These are phyloP conservation scores for Penicillium sp. DNA, from an alignment of 2,329 filamentous ascomycete species.

Conservation along the genomic window DNA sequence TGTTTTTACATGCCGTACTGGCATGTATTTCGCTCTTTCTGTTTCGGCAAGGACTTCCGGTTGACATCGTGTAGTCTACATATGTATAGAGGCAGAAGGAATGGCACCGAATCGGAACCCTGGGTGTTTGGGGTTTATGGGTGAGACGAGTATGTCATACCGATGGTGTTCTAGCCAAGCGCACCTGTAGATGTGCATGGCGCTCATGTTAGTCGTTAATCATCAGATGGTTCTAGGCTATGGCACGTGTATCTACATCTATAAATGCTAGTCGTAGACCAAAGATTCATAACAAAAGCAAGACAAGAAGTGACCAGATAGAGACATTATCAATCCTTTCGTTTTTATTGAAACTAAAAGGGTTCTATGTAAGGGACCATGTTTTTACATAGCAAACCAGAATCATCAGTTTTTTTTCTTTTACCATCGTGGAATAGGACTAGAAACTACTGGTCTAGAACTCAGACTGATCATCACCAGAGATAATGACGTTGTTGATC, in stretches of 20 bases:
- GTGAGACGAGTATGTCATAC: not conserved
- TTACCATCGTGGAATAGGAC: conserved; percentile 17
- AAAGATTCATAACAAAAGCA: not conserved
- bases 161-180: not conserved
- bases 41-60: not conserved
- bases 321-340: conserved; percentile 21
- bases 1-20: not conserved
- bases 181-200: not conserved
- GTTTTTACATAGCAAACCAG: conserved; percentile 21
- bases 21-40: not conserved
- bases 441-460: conserved; percentile 50
- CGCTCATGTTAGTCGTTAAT: not conserved
- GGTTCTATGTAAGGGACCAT: conserved; percentile 22
- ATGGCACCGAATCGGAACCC: not conserved
- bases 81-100: not conserved
- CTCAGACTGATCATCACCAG: conserved; percentile 76
- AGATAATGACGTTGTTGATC: conserved; percentile 88
- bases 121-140: not conserved
- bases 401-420: conserved; percentile 17
- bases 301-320: not conserved
- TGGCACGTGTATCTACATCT: not conserved
- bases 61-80: not conserved
- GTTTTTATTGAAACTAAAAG: conserved; percentile 19
- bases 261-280: not conserved
- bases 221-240: not conserved